phyloP scores from a whole-genome alignment of 176 grass and related monocot species.

The Dactylis glomerata region DNA sequence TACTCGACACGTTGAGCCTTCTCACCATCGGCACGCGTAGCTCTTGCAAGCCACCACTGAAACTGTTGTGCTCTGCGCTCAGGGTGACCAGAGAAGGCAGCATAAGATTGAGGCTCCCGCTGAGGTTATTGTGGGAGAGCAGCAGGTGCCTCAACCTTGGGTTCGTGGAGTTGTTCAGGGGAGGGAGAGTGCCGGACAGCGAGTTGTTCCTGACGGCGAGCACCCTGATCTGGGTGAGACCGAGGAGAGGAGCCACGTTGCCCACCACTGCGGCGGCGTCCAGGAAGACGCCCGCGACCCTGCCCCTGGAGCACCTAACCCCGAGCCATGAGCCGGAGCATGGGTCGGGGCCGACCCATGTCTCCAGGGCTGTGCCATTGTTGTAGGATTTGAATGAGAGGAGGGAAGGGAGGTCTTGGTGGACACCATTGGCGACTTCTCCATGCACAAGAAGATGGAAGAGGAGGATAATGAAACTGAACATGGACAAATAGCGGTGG shows the following conservation, averaged over 20 bases:
- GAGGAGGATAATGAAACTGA: slow-evolving; percentile 5
- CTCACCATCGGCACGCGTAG: slow-evolving; percentile 23
- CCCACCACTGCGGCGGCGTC: slow-evolving; percentile 41
- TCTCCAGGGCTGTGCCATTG: slow-evolving; percentile 8
- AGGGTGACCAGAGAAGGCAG: slow-evolving; percentile 45
- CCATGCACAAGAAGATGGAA: slow-evolving; percentile 11
- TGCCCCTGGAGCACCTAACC: slow-evolving; percentile 39
- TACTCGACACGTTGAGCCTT: slow-evolving; percentile 51
- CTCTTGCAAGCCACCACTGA: slow-evolving; percentile 37
- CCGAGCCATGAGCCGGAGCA: slow-evolving; percentile 58
- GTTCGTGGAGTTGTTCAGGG: slow-evolving; percentile 34
- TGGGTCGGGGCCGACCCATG: slow-evolving; percentile 49
- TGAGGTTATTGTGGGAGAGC: slow-evolving; percentile 43
- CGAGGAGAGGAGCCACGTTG: slow-evolving; percentile 43
- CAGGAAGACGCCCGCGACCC: slow-evolving; percentile 48
- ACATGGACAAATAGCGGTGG: neutral
- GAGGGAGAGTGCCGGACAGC: slow-evolving; percentile 36
- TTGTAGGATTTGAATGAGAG: slow-evolving; percentile 49
- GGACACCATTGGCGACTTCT: slow-evolving; percentile 22
- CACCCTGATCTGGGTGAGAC: slow-evolving; percentile 25
- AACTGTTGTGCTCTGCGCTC: slow-evolving; percentile 46
- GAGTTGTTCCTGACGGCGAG: slow-evolving; percentile 56
- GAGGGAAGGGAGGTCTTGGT: slow-evolving; percentile 36
- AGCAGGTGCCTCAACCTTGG: slow-evolving; percentile 48
- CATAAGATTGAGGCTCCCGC: slow-evolving; percentile 26